phyloP scores from a whole-genome alignment of 1,139 yeast genomes.

The Debaryomyces singareniensis region DNA sequence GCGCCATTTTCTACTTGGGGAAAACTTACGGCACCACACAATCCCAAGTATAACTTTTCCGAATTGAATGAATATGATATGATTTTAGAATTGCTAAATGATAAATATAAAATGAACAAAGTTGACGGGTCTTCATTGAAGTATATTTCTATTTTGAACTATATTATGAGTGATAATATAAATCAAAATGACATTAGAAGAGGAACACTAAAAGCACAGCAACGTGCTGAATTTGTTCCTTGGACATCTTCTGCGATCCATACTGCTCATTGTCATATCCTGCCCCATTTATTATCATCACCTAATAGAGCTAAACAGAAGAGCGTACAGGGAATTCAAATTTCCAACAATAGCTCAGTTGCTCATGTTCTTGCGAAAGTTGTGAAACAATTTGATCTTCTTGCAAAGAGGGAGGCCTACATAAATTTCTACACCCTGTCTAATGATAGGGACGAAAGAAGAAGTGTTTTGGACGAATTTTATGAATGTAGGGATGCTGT shows the following conservation, averaged over 20 bases:
- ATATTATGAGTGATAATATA: constrained; percentile 59
- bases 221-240: constrained; percentile 75
- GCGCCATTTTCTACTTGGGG: constrained; percentile 56
- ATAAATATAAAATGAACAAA: constrained; percentile 70
- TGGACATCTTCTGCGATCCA: constrained; percentile 83
- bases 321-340: constrained; percentile 65
- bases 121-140: constrained; percentile 35
- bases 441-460: constrained; percentile 38
- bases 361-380: constrained; percentile 60
- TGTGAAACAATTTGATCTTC: constrained; percentile 69
- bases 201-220: constrained; percentile 72
- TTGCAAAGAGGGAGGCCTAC: constrained; percentile 79
- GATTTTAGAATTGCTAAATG: constrained; percentile 73
- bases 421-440: constrained; percentile 65
- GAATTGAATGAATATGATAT: constrained; percentile 82
- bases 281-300: constrained; percentile 45
- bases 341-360: constrained; percentile 74
- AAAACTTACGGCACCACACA: constrained; percentile 21
- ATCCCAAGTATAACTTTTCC: constrained; percentile 39
- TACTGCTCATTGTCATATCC: constrained; percentile 68
- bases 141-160: constrained; percentile 69
- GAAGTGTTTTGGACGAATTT: constrained; percentile 63
- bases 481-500: constrained; percentile 74
- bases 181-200: constrained; percentile 76
- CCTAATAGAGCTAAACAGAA: constrained; percentile 15